Evolutionary conservation across 768 basidiomycete genomes (phyloP), one percentile per base, ranked within the genome.

Genomic region (Cystofilobasidium bisporidii): DNA sequence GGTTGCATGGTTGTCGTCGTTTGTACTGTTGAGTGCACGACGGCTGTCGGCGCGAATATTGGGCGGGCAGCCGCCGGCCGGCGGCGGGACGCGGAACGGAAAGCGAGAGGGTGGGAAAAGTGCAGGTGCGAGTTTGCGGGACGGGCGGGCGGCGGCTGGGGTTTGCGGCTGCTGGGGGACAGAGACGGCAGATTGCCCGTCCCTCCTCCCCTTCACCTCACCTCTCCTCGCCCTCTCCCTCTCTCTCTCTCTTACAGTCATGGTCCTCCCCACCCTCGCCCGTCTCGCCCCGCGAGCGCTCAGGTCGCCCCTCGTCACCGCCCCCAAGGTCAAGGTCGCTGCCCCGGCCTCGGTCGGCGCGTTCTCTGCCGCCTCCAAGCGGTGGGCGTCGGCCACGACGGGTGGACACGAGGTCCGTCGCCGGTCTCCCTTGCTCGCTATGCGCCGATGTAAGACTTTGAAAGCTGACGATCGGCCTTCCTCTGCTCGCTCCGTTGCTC

Each of bases 401-500:
- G 59, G 45, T 14, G 66, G 50, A 24, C 67, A 68, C 41, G 67
- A 68, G 67, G 67, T 68, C 14, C 47, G 66, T 67, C 24, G 5
- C 33, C 45, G 18, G 8, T 43, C 22, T 59, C 38, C 57, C 30
- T n/a, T n/a, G n/a, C n/a, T n/a, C n/a, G n/a, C n/a, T n/a, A n/a
- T n/a, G n/a, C n/a, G n/a, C 36, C 40, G n/a, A 60, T 36, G n/a
- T 26, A 8, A n/a, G n/a, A 36, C 2, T 36, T 18, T 30, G 17
- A 32, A 5, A 18, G 5, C 32, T 60, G 32, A 41, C 15, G 26
- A 28, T 36, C 30, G 41, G 0, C 24, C 4, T 15, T 47, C 38
- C 18, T 15, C 20, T 62, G 40, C 26, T 30, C 45, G 28, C 30
- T 22, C 20, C 28, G 28, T 15, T 20, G 4, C 26, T 33, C 24